Evolutionary conservation across 2,329 filamentous ascomycete genomes (phyloP), one percentile per base, ranked within the genome.

Genomic region (Penicillium thymicola): DNA sequence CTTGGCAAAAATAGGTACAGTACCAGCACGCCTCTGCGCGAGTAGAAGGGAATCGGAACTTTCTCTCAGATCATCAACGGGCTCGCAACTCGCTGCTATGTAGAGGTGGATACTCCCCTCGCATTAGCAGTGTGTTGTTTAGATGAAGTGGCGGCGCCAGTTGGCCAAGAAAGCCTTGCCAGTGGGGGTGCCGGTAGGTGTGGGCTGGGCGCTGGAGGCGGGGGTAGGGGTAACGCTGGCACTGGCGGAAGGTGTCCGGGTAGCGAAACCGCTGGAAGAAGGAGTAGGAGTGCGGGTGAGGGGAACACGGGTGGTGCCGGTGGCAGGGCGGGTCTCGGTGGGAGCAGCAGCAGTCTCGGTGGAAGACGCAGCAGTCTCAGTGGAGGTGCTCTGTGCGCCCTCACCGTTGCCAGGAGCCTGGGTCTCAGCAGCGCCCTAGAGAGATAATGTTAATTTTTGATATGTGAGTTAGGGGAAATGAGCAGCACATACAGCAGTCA

Each of bases 401-500:
- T 49, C 51, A 7, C 51, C 41, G 18, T 49, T 18, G 16, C 41
- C 41, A 5, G 51, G 38, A 28, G 54, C 51, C 41, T 43, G 23
- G 9, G 41, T 43, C 30, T 55, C 47, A 5, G 43, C 28, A 16
- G 49, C 43, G 43, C 38, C 49, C 61, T 64, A 13, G 23, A 50
- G 11, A 40, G n/a, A 16, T 16, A 11, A 14, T 14, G 37, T 51
- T n/a, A 52, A 16, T 30, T 21, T 30, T 38, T 13, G 18, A 18
- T 51, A 7, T 36, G 2, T 27, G 6, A 47, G 5, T 16, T n/a
- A 34, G 18, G 3, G n/a, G 38, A 18, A 18, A n/a, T 37, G 10
- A 25, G 14, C 4, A 49, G 16, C 30, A 67, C 70, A 46, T 70
- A 73, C 70, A 60, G 70, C 68, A 59, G 70, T 73, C 57, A 74